Evolutionary conservation across 1,139 yeast genomes (phyloP).

Genomic region (Lizanozyma gosingica): DNA sequence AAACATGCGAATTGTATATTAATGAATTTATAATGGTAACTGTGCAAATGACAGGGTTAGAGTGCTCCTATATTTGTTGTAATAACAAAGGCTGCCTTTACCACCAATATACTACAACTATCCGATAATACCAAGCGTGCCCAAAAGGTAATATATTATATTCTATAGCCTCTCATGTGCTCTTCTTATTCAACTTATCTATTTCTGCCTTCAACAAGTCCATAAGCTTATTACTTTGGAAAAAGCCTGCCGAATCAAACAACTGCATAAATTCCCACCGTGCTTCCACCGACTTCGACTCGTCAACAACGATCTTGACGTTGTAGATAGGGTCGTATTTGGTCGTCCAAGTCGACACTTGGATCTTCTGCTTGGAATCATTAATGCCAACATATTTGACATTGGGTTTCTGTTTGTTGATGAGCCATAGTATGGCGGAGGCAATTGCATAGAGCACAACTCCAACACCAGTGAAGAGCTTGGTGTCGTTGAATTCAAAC

Average conservation of each 20-base stretch:
- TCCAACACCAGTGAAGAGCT: slow-evolving; percentile 27
- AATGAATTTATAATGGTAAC: too few species aligned
- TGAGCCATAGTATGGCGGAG: slow-evolving; percentile 38
- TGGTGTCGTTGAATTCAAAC: slow-evolving; percentile 31
- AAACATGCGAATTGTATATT: too few species aligned
- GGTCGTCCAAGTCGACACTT: slow-evolving; percentile 26
- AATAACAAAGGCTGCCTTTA: slow-evolving; percentile 3
- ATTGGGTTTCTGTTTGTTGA: slow-evolving; percentile 44
- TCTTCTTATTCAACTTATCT: slow-evolving; percentile 4
- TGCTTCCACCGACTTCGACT: slow-evolving; percentile 12
- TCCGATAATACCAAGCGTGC: not conserved
- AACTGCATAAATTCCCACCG: slow-evolving; percentile 32
- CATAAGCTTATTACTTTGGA: slow-evolving; percentile 32
- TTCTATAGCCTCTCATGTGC: slow-evolving; percentile 5
- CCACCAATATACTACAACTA: not conserved
- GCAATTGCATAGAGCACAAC: slow-evolving; percentile 43
- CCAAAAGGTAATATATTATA: slow-evolving; percentile 5
- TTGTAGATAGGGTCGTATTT: slow-evolving; percentile 39
- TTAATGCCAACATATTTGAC: slow-evolving; percentile 51
- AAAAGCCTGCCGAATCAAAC: slow-evolving; percentile 40
- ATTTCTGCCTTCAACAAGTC: slow-evolving; percentile 21
- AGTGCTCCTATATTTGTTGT: too few species aligned
- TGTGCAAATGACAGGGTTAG: too few species aligned
- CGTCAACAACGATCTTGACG: slow-evolving; percentile 22
- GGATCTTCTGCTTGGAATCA: slow-evolving; percentile 23